Conservation (phyloP, 2,329 filamentous ascomycete genomes). For the Leptographium galeiforme region DNA sequence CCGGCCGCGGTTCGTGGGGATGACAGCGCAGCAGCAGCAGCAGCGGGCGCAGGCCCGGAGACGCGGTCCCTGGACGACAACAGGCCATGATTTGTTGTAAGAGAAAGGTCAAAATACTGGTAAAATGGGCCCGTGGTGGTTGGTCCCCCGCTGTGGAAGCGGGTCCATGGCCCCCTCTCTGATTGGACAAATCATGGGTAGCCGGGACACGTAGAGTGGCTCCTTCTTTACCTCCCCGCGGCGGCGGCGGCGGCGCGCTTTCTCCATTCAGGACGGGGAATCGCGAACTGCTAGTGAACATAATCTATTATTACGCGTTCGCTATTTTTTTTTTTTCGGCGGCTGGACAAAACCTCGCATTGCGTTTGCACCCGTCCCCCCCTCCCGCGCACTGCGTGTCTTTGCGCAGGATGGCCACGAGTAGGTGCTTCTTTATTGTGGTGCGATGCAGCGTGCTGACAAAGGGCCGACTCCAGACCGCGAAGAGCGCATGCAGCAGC, state of each 20-base stretch:
- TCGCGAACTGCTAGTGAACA: neutral
- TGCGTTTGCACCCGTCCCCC: neutral
- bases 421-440: neutral
- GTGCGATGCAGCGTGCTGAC: neutral
- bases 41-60: neutral
- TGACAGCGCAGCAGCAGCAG: neutral
- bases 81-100: neutral
- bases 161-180: neutral
- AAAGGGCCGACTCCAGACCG: conserved; percentile 26
- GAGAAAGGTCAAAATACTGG: neutral
- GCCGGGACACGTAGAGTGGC: neutral
- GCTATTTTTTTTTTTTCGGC: neutral
- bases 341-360: neutral
- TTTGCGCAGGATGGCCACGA: neutral
- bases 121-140: neutral
- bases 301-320: neutral
- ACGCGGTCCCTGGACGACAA: neutral
- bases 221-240: neutral
- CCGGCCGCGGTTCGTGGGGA: neutral
- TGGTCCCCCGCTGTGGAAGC: neutral
- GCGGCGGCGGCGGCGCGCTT: neutral
- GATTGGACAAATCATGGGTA: neutral
- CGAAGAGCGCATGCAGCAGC: conserved; percentile 49
- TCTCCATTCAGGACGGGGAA: too few species aligned
- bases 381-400: neutral